Conservation (phyloP, 495 filamentous ascomycete genomes). For the Penicillium subrubescens region DNA sequence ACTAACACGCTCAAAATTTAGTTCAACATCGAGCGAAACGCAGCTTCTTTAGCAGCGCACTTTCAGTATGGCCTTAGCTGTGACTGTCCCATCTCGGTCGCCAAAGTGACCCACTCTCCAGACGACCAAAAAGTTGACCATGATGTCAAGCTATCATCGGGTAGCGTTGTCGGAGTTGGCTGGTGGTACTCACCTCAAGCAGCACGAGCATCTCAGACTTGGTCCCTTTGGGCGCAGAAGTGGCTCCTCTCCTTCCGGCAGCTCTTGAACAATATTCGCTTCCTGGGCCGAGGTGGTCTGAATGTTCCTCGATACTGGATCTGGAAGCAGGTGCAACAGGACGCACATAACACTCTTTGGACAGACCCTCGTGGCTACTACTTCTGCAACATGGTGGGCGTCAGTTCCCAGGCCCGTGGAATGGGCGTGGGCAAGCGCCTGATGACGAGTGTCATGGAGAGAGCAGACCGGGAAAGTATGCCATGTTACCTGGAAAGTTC, state of each 20-base stretch:
- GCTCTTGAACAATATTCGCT: constrained; percentile 61
- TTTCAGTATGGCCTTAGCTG: constrained; percentile 62
- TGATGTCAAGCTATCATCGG: constrained; percentile 20
- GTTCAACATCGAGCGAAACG: constrained; percentile 60
- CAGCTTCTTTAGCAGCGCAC: constrained; percentile 62
- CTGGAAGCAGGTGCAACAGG: constrained; percentile 47
- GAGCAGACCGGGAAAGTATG: constrained; percentile 60
- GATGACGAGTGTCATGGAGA: constrained; percentile 58
- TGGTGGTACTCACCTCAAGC: constrained; percentile 63
- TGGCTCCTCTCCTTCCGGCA: constrained; percentile 64
- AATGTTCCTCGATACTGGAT: constrained; percentile 64
- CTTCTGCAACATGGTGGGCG: constrained; percentile 70
- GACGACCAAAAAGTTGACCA: constrained; percentile 18
- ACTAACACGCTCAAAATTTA: constrained; percentile 22
- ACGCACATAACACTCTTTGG: constrained; percentile 42
- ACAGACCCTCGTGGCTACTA: constrained; percentile 58
- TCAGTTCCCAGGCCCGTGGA: constrained; percentile 59
- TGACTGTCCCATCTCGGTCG: constrained; percentile 64
- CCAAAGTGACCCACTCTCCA: constrained; percentile 41
- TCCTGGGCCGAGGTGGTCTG: constrained; percentile 63
- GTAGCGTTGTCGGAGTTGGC: constrained; percentile 58
- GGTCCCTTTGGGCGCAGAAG: constrained; percentile 56
- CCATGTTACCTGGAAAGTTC: constrained; percentile 68
- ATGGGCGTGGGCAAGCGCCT: constrained; percentile 61
- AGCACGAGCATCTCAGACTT: constrained; percentile 42